Base-by-base conservation (phyloP, 129 eudicot species). In the Helianthus annuus region DNA sequence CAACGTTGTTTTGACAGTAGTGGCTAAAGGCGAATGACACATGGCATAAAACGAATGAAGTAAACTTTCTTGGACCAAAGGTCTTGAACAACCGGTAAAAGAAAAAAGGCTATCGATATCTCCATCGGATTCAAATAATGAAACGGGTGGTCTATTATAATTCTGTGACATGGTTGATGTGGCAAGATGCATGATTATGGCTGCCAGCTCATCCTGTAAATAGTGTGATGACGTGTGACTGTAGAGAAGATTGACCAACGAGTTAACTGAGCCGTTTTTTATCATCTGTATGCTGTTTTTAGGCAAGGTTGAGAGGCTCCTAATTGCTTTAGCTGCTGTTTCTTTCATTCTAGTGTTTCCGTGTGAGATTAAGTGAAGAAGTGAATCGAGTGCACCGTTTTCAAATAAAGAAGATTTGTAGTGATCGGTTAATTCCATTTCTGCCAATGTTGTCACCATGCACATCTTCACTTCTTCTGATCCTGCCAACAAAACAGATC, bases 391-490 rank as follows among this genome's bases (percentile, higher is more conserved):
- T 13, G 72, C 90, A 17, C 88, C 90, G 38, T 68, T 76, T 69
- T 85, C 88, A 36, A 88, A 79, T 17, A 88, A 70, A 46, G 86
- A 83, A 17, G 85, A 82, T 64, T 85, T 88, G 69, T 81, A 80
- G 69, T 74, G 86, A 65, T 88, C 95, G 32, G 95, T 82, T 42
- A 88, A 65, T 34, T 88, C 95, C 88, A 82, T 85, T 78, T 85
- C 90, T 24, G 88, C 95, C 76, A 88, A 81, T 54, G 88, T 83
- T 48, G 32, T 78, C 19, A 81, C 90, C 95, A 88, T 88, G 9
- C 15, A 54, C 84, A 83, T 66, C 80, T 85, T 83, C 32, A 83
- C 84, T 2, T 75, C 84, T 64, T 71, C 85, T 38, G 86, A 51
- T 8, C 95, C 95, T 88, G 83, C 64, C 40, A 68, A 19, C 56